A percentile compares a stretch with the other conserved stretches of the same genome.
These are phyloP conservation scores for Colletotrichum cereale DNA, from an alignment of 2,329 filamentous ascomycete species.

Conservation along the genomic window DNA sequence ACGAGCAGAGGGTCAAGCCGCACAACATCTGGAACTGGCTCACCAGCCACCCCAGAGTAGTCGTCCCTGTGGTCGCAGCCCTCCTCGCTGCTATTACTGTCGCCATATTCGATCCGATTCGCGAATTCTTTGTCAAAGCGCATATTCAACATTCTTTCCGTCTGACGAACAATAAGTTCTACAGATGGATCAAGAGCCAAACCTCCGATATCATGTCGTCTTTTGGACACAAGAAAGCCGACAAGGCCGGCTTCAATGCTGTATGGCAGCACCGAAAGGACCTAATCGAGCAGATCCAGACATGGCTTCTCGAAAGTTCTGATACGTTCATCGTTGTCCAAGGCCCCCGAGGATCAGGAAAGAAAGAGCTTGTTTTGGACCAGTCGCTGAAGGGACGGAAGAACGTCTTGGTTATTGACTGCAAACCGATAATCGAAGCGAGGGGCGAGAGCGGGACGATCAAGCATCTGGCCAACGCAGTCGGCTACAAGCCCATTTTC, in stretches of 20 bases:
- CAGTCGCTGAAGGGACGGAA: constrained; percentile 82
- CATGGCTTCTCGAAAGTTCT: constrained; percentile 88
- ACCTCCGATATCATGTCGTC: constrained; percentile 75
- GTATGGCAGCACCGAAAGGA: constrained; percentile 90
- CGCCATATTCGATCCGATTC: constrained; percentile 91
- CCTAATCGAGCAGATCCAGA: constrained; percentile 84
- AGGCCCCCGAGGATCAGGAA: constrained; percentile 91
- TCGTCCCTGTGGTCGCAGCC: constrained; percentile 85
- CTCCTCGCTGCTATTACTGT: constrained; percentile 86
- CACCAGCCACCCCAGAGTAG: constrained; percentile 85
- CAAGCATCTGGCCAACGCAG: constrained; percentile 80
- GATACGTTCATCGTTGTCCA: constrained; percentile 96
- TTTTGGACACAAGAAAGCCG: constrained; percentile 67
- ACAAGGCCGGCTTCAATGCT: constrained; percentile 79
- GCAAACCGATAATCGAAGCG: constrained; percentile 92
- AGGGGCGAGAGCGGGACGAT: constrained; percentile 90
- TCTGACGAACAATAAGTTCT: constrained; percentile 78
- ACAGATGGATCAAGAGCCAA: constrained; percentile 85
- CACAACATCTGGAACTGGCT: constrained; percentile 91
- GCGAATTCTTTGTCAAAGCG: constrained; percentile 90
- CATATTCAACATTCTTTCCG: constrained; percentile 85
- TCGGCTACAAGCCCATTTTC: constrained; percentile 94
- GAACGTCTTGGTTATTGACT: constrained; percentile 89
- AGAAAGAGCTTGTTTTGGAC: constrained; percentile 87
- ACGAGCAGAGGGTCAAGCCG: constrained; percentile 81